These are phyloP conservation scores for Syzygium aqueum DNA, from an alignment of 345 rosid genomes.

Conservation along the genomic window DNA sequence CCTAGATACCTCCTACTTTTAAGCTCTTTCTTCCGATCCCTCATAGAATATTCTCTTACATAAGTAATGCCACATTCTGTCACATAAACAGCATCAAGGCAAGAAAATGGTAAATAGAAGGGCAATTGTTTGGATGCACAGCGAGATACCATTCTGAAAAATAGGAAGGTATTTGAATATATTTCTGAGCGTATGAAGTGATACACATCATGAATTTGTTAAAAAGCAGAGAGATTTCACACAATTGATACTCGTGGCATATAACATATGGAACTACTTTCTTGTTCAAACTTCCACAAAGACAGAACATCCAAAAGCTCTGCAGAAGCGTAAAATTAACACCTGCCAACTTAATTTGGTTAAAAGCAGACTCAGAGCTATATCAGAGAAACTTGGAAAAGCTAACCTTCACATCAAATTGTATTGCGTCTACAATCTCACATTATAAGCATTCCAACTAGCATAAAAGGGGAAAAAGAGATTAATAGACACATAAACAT, in stretches of 20 bases:
- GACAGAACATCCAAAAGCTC: not conserved
- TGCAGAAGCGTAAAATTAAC: not conserved
- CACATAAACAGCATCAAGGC: not conserved
- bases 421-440: not conserved
- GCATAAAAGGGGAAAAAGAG: not conserved
- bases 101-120: not conserved
- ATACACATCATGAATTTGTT: not conserved
- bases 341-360: not conserved
- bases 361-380: no score
- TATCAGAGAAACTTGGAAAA: not conserved
- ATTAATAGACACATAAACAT: not conserved
- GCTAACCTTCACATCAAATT: not conserved
- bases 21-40: no score
- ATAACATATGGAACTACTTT: not conserved
- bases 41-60: not conserved
- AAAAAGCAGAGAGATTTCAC: not conserved
- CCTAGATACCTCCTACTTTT: no score
- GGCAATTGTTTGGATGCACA: not conserved
- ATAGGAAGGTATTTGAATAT: not conserved
- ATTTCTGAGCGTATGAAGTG: no score
- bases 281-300: not conserved
- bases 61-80: not conserved
- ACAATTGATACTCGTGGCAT: not conserved
- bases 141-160: not conserved
- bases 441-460: not conserved